Evolutionary conservation across 208 protist species (phyloP), one percentile per base, ranked within the genome.

Genomic region (Acanthamoeba triangularis): DNA sequence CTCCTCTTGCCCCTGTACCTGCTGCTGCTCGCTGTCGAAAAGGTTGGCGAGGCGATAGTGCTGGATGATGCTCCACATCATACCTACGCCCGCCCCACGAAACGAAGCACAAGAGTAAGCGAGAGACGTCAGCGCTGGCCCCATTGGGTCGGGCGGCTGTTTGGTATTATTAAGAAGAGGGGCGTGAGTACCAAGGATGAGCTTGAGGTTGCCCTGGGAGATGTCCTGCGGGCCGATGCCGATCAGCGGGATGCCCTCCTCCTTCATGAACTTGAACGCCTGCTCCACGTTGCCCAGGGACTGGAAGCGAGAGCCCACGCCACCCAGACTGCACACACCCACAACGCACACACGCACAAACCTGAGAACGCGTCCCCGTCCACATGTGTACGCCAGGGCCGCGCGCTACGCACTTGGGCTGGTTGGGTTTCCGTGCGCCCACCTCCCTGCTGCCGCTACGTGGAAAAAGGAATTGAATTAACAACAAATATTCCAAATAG

Each of bases 31-130:
- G 41, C 41, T 44, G 74, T 82, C 74, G 18, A 88, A 88, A 0
- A 88, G 80, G 47, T 88, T 28, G 52, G 25, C 80, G n/a, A 88
- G 80, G 4, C 80, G 23, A 33, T 88, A 88, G 30, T 88, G 80
- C 80, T 88, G 80, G 80, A 88, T 88, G 80, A 88, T 63, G 49
- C 80, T 88, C 80, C 80, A 88, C 28, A 88, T 28, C 80, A 88
- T 88, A 37, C 76, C 76, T 85, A 33, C 6, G 28, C 20, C n/a
- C n/a, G 67, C 30, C 11, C 52, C 52, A 59, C 52, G 18, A 59
- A 20, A 59, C 18, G 65, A 74, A 33, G 25, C 33, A 6, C 13
- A 23, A 1, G 25, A 11, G 65, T 35, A 10, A 37, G 33, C 11
- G 13, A 20, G 11, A 13, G 11, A 23, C 5, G 16, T 49, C 1